Evolutionary conservation across 495 filamentous ascomycete species (phyloP).

Genomic region (Niebla homalea): DNA sequence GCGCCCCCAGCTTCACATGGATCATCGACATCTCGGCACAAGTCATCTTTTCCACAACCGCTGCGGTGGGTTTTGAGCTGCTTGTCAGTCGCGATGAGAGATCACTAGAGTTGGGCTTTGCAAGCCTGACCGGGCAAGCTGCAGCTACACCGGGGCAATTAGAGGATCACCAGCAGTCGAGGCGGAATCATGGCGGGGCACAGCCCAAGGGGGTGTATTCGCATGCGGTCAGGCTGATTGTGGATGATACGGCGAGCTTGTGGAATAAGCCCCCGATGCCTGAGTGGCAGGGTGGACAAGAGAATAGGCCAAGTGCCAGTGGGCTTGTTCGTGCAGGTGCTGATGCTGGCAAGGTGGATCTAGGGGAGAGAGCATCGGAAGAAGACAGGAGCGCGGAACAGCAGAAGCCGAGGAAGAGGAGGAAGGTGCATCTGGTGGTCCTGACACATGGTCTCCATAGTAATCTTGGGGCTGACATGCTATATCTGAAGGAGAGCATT

Average conservation of each 20-base stretch:
- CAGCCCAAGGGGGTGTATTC: constrained; percentile 66
- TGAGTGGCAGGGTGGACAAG: constrained; percentile 35
- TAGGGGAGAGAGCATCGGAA: background rate
- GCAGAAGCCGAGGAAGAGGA: constrained; percentile 26
- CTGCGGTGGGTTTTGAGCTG: constrained; percentile 82
- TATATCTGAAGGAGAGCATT: constrained; percentile 93
- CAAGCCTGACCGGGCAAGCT: constrained; percentile 26
- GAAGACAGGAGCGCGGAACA: background rate
- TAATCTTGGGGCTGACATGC: constrained; percentile 94
- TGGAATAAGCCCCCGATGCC: constrained; percentile 87
- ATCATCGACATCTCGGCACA: constrained; percentile 84
- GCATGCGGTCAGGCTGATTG: constrained; percentile 55
- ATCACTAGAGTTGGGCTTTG: constrained; percentile 51
- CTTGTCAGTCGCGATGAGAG: constrained; percentile 75
- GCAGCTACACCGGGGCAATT: constrained; percentile 51
- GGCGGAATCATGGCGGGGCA: constrained; percentile 31
- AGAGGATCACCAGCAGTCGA: constrained; percentile 51
- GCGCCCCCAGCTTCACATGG: constrained; percentile 52
- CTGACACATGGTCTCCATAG: constrained; percentile 92
- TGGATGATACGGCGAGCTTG: constrained; percentile 76
- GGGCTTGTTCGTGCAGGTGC: constrained; percentile 7
- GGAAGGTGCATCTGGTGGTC: constrained; percentile 80
- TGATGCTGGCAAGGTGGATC: background rate
- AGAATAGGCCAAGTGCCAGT: constrained; percentile 13
- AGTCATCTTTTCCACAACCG: constrained; percentile 78